Percentiles rank a stretch among this genome's conserved stretches.
Conservation (phyloP, 73 alveolate species). For the Durusdinium trenchii region DNA sequence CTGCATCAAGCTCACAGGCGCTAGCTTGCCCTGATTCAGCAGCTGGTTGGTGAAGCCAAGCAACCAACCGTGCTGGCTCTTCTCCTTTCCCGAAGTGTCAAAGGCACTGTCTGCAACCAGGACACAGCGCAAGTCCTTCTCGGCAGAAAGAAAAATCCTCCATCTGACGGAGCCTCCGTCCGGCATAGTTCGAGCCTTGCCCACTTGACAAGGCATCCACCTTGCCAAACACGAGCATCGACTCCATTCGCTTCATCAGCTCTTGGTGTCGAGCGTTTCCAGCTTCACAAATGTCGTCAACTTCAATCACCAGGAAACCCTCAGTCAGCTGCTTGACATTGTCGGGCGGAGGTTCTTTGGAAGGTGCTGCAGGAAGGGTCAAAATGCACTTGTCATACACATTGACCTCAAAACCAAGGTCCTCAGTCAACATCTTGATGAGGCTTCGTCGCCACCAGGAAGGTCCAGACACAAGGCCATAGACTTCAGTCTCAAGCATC, state of each 20-base stretch:
- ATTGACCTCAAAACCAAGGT: background rate
- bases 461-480: constrained; percentile 31
- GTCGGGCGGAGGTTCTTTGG: background rate
- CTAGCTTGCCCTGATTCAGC: background rate
- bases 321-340: too few relatives aligned
- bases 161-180: background rate
- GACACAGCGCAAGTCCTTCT: background rate
- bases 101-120: background rate
- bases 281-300: background rate
- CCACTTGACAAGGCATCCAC: background rate
- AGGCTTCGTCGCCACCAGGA: background rate
- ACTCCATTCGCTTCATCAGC: background rate
- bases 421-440: background rate
- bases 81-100: constrained; percentile 2
- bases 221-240: background rate
- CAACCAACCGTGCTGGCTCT: background rate
- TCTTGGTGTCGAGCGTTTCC: background rate
- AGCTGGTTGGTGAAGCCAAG: background rate
- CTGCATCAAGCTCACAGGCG: background rate
- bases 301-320: background rate
- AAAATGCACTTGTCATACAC: background rate
- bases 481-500: constrained; percentile 6
- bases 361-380: background rate
- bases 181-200: background rate
- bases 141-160: background rate